phyloP scores from a whole-genome alignment of 2,329 filamentous ascomycete species.

The Monosporascus sp. region DNA sequence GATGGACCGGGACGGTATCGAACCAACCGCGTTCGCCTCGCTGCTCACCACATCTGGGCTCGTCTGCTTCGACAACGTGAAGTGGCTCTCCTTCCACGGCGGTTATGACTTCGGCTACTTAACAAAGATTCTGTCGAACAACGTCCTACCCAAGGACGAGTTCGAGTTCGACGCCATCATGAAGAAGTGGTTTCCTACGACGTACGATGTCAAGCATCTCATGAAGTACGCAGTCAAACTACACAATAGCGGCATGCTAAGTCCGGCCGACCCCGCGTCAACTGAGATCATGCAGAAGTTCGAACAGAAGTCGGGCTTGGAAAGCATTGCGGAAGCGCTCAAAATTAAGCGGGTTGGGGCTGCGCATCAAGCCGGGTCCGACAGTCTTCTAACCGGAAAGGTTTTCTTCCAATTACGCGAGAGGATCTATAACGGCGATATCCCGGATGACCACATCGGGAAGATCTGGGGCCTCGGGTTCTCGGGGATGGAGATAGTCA shows the following conservation, averaged over 20 bases:
- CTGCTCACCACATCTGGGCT: slow-evolving; percentile 88
- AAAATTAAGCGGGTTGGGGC: slow-evolving; percentile 84
- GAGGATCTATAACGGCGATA: slow-evolving; percentile 77
- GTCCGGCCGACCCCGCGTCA: slow-evolving; percentile 58
- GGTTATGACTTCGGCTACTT: slow-evolving; percentile 98
- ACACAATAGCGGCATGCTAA: slow-evolving; percentile 58
- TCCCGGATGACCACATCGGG: slow-evolving; percentile 76
- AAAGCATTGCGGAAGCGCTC: slow-evolving; percentile 89
- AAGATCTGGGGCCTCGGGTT: slow-evolving; percentile 91
- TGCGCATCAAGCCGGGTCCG: slow-evolving; percentile 88
- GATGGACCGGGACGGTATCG: slow-evolving; percentile 84
- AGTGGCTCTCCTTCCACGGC: slow-evolving; percentile 97
- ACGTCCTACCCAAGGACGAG: slow-evolving; percentile 81
- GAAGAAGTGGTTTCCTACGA: slow-evolving; percentile 85
- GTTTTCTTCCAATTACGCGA: slow-evolving; percentile 93
- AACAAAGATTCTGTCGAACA: slow-evolving; percentile 84
- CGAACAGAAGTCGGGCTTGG: slow-evolving; percentile 84
- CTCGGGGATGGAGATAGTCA: slow-evolving; percentile 49
- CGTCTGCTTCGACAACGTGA: slow-evolving; percentile 79
- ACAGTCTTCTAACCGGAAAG: slow-evolving; percentile 86
- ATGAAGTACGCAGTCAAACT: slow-evolving; percentile 82
- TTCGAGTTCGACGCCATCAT: slow-evolving; percentile 83
- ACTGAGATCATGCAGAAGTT: slow-evolving; percentile 76
- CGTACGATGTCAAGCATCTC: slow-evolving; percentile 95
- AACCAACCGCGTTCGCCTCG: slow-evolving; percentile 81